Base-by-base conservation (phyloP, 495 filamentous ascomycete genomes). In the Xylaria telfairii region DNA sequence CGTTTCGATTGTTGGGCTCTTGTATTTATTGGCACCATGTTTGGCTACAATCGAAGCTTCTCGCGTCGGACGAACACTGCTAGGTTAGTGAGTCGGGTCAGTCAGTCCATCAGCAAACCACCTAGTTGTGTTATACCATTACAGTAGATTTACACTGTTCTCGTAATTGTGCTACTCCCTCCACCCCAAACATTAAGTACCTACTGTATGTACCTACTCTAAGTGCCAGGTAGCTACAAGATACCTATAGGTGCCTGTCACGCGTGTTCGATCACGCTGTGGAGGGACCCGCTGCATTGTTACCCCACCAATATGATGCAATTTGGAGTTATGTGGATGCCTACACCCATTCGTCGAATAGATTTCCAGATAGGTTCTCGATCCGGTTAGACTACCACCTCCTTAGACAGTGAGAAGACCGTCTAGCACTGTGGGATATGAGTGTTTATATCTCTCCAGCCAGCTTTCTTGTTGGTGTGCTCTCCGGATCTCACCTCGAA, bases 261-360 rank as follows among this genome's bases (percentile, higher is more conserved):
- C 56, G 28, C 56, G 51, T 37, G 32, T 37, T 12, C 54, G 15
- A 37, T 57, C 54, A 34, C 54, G 54, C 30, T 21, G n/a, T 15
- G 49, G 10, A n/a, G 3, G 13, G 13, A 12, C 28, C 54, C 32
- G 37, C 28, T 57, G 57, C 19, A 30, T 42, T 49, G 61, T 51
- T 65, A 47, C 62, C 28, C 39, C 62, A 49, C 44, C 30, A 32
- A 37, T 47, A 65, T 65, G 62, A 10, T 65, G 62, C n/a, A 37
- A 65, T 65, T 49, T 65, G 62, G 62, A 12, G 44, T 17, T 47
- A n/a, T 49, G 19, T 21, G 10, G 24, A 34, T 21, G 26, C 9
- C 62, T n/a, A 46, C 42, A 49, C 13, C 44, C 41, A 28, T 19
- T 32, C 8, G 12, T 51, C 62, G 28, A 65, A 65, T 65, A 49